Percentiles rank a stretch among this genome's conserved stretches.
These are phyloP conservation scores for Solanum dulcamara DNA, from an alignment of 257 asterid species.

Conservation along the genomic window DNA sequence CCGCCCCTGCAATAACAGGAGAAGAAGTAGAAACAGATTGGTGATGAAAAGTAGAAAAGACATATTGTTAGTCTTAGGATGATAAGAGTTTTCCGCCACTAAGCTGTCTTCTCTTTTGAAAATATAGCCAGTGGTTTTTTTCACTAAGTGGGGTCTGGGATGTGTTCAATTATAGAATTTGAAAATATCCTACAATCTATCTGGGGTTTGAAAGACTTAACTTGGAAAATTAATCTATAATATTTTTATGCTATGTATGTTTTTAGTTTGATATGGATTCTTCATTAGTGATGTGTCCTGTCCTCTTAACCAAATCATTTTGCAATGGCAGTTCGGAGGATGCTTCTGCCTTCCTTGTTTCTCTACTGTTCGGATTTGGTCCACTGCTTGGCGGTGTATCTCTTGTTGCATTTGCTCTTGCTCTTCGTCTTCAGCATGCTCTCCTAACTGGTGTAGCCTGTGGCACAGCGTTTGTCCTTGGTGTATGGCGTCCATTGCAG, in stretches of 20 bases:
- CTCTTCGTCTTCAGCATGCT: conserved; percentile 79
- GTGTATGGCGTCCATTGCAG: conserved; percentile 87
- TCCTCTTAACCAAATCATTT: background rate
- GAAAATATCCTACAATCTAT: background rate
- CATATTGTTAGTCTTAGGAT: background rate
- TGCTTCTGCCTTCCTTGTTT: conserved; percentile 80
- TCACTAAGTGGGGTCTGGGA: no score
- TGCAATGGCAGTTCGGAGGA: conserved; percentile 70
- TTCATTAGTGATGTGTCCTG: background rate
- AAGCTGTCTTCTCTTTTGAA: background rate
- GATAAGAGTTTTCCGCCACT: background rate
- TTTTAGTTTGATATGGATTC: background rate
- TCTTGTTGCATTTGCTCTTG: conserved; percentile 71
- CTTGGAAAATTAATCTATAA: background rate
- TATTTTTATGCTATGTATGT: background rate
- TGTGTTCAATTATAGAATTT: background rate
- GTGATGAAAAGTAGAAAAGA: background rate
- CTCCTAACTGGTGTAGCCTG: conserved; percentile 86
- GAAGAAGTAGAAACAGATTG: background rate
- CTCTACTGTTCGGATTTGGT: conserved; percentile 85
- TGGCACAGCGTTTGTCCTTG: conserved; percentile 85
- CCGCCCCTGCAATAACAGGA: background rate
- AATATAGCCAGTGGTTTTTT: no score
- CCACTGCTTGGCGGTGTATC: conserved; percentile 81
- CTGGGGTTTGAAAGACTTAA: background rate